Percentiles rank a stretch among this genome's conserved stretches.
Conservation (phyloP, 306 rosid species). For the Carpinus fangiana region DNA sequence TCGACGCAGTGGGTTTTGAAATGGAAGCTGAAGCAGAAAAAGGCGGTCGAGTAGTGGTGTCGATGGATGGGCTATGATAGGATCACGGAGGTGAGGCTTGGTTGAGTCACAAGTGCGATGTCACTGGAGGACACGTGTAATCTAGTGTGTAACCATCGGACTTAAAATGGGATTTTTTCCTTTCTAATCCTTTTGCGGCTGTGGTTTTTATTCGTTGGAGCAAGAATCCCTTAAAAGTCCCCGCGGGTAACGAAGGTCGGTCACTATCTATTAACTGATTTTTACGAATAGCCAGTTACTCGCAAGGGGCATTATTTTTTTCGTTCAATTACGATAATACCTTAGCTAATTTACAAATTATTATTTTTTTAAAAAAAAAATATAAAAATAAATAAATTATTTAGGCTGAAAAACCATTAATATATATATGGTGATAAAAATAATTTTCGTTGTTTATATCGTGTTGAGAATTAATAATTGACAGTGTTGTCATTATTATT, state of each 20-base stretch:
- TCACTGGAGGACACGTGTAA: neutral
- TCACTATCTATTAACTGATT: conserved; percentile 11
- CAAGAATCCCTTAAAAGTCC: neutral
- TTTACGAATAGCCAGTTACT: neutral
- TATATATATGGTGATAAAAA: too few relatives aligned
- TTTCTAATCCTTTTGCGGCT: conserved; percentile 12
- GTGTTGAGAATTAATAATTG: too few relatives aligned
- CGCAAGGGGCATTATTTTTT: neutral
- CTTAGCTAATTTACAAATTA: neutral
- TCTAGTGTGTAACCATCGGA: neutral
- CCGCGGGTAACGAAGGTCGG: conserved; percentile 12
- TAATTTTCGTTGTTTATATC: too few relatives aligned
- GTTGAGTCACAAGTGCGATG: neutral
- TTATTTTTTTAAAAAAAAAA: too few relatives aligned
- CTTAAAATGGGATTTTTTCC: neutral
- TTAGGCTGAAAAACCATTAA: too few relatives aligned
- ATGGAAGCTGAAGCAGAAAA: neutral
- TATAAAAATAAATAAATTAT: too few relatives aligned
- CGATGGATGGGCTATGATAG: neutral
- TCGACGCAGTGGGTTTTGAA: conserved; percentile 1
- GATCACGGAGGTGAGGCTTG: neutral
- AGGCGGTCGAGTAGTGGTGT: conserved; percentile 24
- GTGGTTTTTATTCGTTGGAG: neutral
- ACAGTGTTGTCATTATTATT: too few relatives aligned
- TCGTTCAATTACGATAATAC: neutral